These are phyloP conservation scores for Nannizziopsis arthrosporioides DNA, from an alignment of 2,329 filamentous ascomycete genomes.

Conservation along the genomic window DNA sequence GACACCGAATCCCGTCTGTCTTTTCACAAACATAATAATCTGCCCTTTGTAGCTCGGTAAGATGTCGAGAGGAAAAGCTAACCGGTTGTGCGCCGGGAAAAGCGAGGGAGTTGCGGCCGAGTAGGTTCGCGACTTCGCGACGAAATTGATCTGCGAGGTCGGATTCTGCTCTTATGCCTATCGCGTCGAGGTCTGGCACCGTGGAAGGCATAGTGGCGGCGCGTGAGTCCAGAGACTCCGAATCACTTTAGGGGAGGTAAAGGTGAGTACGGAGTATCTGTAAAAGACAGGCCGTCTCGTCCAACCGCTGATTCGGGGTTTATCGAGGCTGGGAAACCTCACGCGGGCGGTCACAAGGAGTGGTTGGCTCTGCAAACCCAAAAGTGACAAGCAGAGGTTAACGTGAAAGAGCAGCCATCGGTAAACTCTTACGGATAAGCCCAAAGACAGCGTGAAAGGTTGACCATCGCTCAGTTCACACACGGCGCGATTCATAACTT, in stretches of 20 bases:
- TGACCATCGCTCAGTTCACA: no score
- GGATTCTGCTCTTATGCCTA: slow-evolving; percentile 53
- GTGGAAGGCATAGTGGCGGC: slow-evolving; percentile 26
- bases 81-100: slow-evolving; percentile 94
- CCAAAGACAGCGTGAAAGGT: no score
- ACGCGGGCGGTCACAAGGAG: no score
- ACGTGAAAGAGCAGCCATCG: no score
- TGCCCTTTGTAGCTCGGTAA: slow-evolving; percentile 65
- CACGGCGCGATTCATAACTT: no score
- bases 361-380: no score
- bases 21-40: slow-evolving; percentile 99
- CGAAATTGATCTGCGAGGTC: slow-evolving; percentile 53
- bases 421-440: no score
- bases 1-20: slow-evolving; percentile 87
- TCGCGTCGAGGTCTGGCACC: slow-evolving; percentile 32
- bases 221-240: not conserved
- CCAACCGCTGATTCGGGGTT: no score
- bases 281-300: no score
- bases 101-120: slow-evolving; percentile 51
- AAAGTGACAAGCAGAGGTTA: no score
- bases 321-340: no score
- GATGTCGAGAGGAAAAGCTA: slow-evolving; percentile 70
- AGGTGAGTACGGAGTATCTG: no score
- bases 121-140: slow-evolving; percentile 59
- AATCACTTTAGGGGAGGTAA: not conserved